A percentile compares a stretch with the other conserved stretches of the same genome.
Evolutionary conservation across 352 stramenopile species (phyloP).

Genomic region (Globisporangium solare): DNA sequence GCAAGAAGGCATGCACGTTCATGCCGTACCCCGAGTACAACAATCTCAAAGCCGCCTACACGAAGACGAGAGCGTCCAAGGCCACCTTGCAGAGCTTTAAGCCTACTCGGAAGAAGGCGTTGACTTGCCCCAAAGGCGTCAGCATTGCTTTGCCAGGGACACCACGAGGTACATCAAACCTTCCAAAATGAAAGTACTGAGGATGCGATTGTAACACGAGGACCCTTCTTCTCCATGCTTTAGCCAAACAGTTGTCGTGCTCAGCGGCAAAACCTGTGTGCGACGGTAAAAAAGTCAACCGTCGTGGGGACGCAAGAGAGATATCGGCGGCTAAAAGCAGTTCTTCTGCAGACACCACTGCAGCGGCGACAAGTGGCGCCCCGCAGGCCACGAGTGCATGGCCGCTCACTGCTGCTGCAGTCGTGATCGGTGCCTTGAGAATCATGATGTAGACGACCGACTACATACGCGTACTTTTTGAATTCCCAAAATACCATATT

Average conservation of each 20-base stretch:
- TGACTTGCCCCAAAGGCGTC: conserved; percentile 38
- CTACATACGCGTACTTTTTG: too few species aligned
- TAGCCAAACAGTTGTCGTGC: conserved; percentile 42
- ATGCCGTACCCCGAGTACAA: conserved; percentile 68
- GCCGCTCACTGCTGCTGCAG: too few species aligned
- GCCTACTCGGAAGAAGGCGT: conserved; percentile 27
- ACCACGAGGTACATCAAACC: conserved; percentile 7
- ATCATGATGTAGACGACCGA: too few species aligned
- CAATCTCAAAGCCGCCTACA: conserved; percentile 71
- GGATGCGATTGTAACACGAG: conserved; percentile 13
- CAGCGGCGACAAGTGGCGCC: too few species aligned
- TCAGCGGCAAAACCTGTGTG: conserved; percentile 45
- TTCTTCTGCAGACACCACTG: conserved; percentile 4
- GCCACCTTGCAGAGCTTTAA: conserved; percentile 34
- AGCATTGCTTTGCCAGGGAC: conserved; percentile 13
- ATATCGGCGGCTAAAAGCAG: conserved; percentile 20
- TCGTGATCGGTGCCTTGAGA: too few species aligned
- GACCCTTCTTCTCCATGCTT: too few species aligned
- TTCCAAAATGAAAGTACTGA: conserved; percentile 24
- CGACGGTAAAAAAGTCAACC: conserved; percentile 31
- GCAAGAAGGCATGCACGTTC: conserved; percentile 42
- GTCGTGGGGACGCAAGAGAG: conserved; percentile 28
- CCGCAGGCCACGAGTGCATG: too few species aligned
- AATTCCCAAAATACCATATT: too few species aligned
- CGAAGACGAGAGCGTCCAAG: conserved; percentile 48